Evolutionary conservation across 805 yeast genomes (phyloP).

Genomic region (Metschnikowia gelsemii): DNA sequence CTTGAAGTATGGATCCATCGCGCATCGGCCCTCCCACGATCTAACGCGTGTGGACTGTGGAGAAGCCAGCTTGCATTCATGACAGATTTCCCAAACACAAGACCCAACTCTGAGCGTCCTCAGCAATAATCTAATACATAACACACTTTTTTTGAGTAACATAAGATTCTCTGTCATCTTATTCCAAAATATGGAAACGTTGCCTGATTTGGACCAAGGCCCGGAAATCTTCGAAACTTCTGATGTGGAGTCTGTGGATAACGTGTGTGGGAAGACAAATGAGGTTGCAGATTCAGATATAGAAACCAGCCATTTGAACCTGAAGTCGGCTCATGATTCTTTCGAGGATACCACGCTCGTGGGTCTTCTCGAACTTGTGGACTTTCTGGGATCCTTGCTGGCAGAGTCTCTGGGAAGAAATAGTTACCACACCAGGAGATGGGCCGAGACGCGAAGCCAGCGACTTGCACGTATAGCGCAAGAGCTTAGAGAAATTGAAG

Average conservation of each 20-base stretch:
- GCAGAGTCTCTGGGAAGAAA: conserved; percentile 7
- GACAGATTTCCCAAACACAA: no score
- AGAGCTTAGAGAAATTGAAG: conserved; percentile 40
- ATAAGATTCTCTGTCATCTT: no score
- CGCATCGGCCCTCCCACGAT: not conserved
- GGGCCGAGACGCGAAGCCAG: conserved; percentile 39
- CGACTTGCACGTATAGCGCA: conserved; percentile 36
- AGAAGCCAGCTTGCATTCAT: no score
- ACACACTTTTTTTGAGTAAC: no score
- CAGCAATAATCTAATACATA: no score
- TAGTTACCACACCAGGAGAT: conserved; percentile 8
- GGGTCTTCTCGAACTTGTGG: conserved; percentile 24
- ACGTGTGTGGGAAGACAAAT: conserved; percentile 8
- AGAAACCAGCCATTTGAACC: conserved; percentile 12
- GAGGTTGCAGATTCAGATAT: conserved; percentile 14
- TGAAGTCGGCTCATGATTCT: conserved; percentile 20
- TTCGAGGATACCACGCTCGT: conserved; percentile 29
- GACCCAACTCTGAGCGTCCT: no score
- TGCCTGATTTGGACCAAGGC: conserved; percentile 15
- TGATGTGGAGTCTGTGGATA: conserved; percentile 38
- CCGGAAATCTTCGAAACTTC: conserved; percentile 48
- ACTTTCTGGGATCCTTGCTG: conserved; percentile 38
- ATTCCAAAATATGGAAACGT: conserved; percentile 5
- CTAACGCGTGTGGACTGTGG: not conserved
- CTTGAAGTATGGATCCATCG: no score